A percentile compares a stretch with the other conserved stretches of the same genome.
These are phyloP conservation scores for Stephanodiscus triporus DNA, from an alignment of 108 stramenopile species.

Conservation along the genomic window DNA sequence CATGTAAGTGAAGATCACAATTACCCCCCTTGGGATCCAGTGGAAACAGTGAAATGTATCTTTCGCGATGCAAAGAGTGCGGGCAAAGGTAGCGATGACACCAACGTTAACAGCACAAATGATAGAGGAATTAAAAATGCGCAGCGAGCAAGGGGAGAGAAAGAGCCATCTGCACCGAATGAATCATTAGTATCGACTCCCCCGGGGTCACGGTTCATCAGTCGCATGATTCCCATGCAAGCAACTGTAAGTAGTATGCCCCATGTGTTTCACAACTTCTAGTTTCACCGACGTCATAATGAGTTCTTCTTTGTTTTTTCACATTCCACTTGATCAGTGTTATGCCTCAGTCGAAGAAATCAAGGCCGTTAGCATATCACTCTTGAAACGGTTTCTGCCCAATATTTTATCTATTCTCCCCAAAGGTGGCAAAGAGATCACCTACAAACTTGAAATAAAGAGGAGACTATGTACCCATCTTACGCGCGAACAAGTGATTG, in stretches of 20 bases:
- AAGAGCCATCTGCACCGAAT: background rate
- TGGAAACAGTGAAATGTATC: slow-evolving; percentile 60
- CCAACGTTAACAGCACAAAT: background rate
- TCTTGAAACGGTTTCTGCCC: slow-evolving; percentile 51
- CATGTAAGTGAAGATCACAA: background rate
- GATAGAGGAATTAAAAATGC: no score
- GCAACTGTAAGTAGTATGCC: slow-evolving; percentile 55
- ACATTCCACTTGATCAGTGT: slow-evolving; percentile 34
- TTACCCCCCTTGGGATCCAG: slow-evolving; percentile 66
- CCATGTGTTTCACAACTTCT: background rate
- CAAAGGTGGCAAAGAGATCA: slow-evolving; percentile 10
- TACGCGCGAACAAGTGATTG: slow-evolving; percentile 52
- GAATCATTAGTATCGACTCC: slow-evolving; percentile 23
- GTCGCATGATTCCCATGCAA: slow-evolving; percentile 86
- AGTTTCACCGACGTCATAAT: background rate
- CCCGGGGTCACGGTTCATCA: slow-evolving; percentile 67
- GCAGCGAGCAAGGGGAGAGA: background rate
- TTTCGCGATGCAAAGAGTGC: slow-evolving; percentile 42
- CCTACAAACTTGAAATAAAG: slow-evolving; percentile 72
- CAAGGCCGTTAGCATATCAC: slow-evolving; percentile 33
- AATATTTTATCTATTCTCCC: background rate
- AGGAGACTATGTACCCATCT: slow-evolving; percentile 61
- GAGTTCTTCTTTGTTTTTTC: background rate
- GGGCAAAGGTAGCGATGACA: slow-evolving; percentile 10
- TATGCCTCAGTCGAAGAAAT: slow-evolving; percentile 79